These are phyloP conservation scores for Acanthamoeba triangularis DNA, from an alignment of 208 protist genomes.

Conservation along the genomic window DNA sequence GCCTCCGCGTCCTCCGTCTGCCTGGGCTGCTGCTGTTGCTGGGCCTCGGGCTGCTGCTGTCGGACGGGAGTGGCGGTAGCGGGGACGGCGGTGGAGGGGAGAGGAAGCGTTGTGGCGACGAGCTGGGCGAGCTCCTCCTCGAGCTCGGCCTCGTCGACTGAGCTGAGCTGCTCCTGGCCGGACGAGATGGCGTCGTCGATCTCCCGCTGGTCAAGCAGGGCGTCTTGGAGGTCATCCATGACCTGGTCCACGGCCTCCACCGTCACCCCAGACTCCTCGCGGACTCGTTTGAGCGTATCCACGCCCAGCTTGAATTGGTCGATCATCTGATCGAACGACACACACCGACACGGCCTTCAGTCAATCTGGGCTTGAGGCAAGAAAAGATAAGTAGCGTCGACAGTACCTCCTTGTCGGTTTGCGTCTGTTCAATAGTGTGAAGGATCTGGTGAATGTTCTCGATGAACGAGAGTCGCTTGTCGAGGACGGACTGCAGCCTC, in stretches of 20 bases:
- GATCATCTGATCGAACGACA: not conserved
- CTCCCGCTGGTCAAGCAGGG: constrained; percentile 47
- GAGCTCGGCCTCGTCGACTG: constrained; percentile 46
- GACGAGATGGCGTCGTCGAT: constrained; percentile 25
- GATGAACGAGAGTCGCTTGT: constrained; percentile 16
- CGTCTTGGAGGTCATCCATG: constrained; percentile 56
- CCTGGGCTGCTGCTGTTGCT: not conserved
- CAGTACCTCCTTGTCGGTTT: constrained; percentile 54
- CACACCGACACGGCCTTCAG: not conserved
- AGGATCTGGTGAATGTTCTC: constrained; percentile 68
- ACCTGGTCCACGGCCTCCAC: constrained; percentile 34
- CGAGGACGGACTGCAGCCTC: not conserved
- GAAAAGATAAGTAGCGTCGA: not conserved
- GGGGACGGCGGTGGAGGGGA: not conserved
- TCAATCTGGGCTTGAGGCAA: not conserved
- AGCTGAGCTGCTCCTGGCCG: constrained; percentile 24
- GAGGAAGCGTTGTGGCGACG: not conserved
- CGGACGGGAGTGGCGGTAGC: not conserved
- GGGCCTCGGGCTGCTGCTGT: not conserved
- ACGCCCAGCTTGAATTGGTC: constrained; percentile 49
- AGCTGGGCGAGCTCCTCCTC: constrained; percentile 59
- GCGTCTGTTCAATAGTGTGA: constrained; percentile 21
- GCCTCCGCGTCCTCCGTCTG: not conserved
- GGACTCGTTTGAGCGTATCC: constrained; percentile 22
- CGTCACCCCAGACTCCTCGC: constrained; percentile 22